Base-by-base conservation (phyloP, 345 rosid genomes). In the Rhizophora mangle region DNA sequence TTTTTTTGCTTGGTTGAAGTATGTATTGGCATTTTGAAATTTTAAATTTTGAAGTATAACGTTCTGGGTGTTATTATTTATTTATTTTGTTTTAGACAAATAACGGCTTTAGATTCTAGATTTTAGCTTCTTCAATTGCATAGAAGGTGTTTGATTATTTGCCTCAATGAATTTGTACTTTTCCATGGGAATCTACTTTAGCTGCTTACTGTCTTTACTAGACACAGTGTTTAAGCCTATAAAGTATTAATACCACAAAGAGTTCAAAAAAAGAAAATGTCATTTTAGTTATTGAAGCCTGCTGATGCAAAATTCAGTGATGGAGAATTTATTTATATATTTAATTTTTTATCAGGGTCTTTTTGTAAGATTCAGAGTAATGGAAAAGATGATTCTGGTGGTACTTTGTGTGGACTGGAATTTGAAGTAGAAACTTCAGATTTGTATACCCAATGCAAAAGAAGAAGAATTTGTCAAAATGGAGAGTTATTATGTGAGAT, bases 401-500 rank as follows among this genome's bases (percentile, higher is more conserved):
- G 36, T 19, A 36, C 56, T 34, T 71, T 71, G 22, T 31, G 54
- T 68, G 68, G 61, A 20, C 24, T 53, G 71, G 72, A 68, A n/a
- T 62, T 36, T 21, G 73, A 68, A 39, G 72, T 43, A 19, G 74
- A 72, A 62, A 54, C 65, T 64, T 73, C 61, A 66, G 68, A 64
- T 63, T 72, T 51, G 67, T 29, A 54, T 6, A 60, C 52, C n/a
- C 80, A 73, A 11, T 65, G 39, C 60, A 85, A 90, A 83, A 88
- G 81, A 82, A 79, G 89, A 75, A 84, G 73, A 80, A 65, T 86
- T 39, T 83, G 76, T 18, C 62, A 63, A 1, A 37, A 69, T 59
- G 43, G 26, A 52, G 63, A 69, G 56, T 66, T 39, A 16, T 68
- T 69, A 7, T 59, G 63, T 56, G 70, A 74, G 64, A 53, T 60